Evolutionary conservation across 1,284 basidiomycete species (phyloP).

Genomic region (Boletus semigastroideus): DNA sequence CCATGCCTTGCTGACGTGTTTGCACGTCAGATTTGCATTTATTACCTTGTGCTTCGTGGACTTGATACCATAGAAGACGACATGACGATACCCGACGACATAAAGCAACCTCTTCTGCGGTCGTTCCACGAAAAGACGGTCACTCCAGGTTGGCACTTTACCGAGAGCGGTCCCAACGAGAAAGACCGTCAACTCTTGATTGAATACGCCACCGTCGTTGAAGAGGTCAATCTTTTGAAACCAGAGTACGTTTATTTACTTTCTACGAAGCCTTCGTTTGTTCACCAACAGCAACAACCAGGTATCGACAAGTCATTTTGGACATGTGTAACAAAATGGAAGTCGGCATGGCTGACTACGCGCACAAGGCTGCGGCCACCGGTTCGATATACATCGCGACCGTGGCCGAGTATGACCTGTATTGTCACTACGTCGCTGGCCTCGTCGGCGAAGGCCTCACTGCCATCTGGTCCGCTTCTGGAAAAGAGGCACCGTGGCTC

Average conservation of each 20-base stretch:
- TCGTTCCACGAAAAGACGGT: constrained; percentile 82
- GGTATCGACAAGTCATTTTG: constrained; percentile 82
- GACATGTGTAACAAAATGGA: constrained; percentile 89
- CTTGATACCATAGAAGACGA: constrained; percentile 98
- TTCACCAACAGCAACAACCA: constrained; percentile 30
- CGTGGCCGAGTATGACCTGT: constrained; percentile 89
- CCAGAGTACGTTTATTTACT: constrained; percentile 51
- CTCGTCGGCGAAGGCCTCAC: constrained; percentile 97
- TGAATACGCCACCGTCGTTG: constrained; percentile 83
- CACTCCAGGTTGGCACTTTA: constrained; percentile 87
- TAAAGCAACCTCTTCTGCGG: constrained; percentile 87
- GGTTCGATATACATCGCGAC: constrained; percentile 70
- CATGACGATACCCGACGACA: constrained; percentile 88
- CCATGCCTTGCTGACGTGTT: not conserved
- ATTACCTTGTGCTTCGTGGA: constrained; percentile 92
- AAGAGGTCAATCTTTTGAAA: constrained; percentile 75
- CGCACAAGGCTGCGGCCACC: constrained; percentile 76
- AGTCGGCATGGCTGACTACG: constrained; percentile 93
- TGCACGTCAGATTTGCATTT: constrained; percentile 77
- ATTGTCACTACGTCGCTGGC: constrained; percentile 99
- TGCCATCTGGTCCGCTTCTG: constrained; percentile 85
- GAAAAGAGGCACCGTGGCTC: constrained; percentile 80
- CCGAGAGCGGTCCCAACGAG: constrained; percentile 82
- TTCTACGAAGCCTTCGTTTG: not conserved
- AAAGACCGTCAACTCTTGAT: constrained; percentile 88